Percentiles rank a stretch among this genome's conserved stretches.
These are phyloP conservation scores for Podila minutissima DNA, from an alignment of 192 early-diverging fungal genomes.

Conservation along the genomic window DNA sequence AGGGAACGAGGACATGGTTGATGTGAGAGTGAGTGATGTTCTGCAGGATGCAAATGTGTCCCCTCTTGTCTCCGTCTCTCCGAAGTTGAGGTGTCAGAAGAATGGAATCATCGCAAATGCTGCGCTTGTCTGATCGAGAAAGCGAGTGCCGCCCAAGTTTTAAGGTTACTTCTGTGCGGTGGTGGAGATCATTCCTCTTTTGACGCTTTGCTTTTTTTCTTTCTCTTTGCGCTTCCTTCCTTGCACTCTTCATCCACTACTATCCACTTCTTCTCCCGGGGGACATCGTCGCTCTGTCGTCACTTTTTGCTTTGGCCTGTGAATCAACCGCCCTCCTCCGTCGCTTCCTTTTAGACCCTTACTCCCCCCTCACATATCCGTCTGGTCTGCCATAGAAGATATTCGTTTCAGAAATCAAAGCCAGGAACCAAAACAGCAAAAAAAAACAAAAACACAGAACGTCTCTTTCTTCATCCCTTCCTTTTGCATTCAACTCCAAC, in stretches of 20 bases:
- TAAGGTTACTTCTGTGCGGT: no score
- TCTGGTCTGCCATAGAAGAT: no score
- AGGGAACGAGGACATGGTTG: conserved; percentile 59
- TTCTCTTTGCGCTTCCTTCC: no score
- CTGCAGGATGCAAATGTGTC: conserved; percentile 9
- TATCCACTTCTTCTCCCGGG: background rate
- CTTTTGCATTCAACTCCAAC: no score
- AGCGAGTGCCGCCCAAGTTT: no score
- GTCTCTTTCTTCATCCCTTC: background rate
- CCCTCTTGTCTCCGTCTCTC: no score
- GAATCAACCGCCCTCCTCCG: no score
- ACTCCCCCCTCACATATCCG: no score
- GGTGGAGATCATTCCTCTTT: background rate
- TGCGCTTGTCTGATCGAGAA: background rate
- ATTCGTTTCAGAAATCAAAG: background rate
- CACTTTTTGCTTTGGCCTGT: background rate
- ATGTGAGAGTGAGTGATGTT: conserved; percentile 8
- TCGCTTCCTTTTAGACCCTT: no score
- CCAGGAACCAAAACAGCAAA: background rate
- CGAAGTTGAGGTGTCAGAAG: background rate
- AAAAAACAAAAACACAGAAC: background rate
- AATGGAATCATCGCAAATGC: background rate
- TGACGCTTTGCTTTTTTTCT: background rate
- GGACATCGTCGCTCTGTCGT: background rate
- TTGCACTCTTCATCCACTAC: background rate